These are phyloP conservation scores for Vigna unguiculata DNA, from an alignment of 306 rosid species.

Conservation along the genomic window DNA sequence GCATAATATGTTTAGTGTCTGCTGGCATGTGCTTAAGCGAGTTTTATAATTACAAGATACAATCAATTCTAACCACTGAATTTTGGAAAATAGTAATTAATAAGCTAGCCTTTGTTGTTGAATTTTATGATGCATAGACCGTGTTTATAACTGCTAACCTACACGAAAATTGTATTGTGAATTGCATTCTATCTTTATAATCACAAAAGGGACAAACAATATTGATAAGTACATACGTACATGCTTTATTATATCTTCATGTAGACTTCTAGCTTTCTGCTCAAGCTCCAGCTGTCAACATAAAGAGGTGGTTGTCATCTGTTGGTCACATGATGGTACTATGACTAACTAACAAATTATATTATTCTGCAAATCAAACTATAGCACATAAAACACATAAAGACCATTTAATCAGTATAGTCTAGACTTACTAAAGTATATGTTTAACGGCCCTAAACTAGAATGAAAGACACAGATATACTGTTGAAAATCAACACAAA, in stretches of 20 bases:
- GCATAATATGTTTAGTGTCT: slow-evolving; percentile 21
- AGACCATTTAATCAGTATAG: neutral
- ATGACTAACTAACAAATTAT: slow-evolving; percentile 26
- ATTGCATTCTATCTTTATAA: slow-evolving; percentile 7
- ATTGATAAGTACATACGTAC: slow-evolving; percentile 57
- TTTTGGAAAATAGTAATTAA: slow-evolving; percentile 28
- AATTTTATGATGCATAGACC: slow-evolving; percentile 35
- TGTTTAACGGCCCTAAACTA: neutral
- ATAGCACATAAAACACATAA: slow-evolving; percentile 30
- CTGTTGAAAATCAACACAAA: neutral
- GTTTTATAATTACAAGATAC: neutral
- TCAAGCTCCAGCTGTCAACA: slow-evolving; percentile 72
- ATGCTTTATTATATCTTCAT: slow-evolving; percentile 72
- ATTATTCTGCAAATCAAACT: slow-evolving; percentile 16
- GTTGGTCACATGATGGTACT: slow-evolving; percentile 18
- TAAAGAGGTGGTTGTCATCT: slow-evolving; percentile 34
- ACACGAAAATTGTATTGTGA: slow-evolving; percentile 11
- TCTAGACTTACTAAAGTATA: neutral
- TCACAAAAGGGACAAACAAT: slow-evolving; percentile 35
- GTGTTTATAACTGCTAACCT: slow-evolving; percentile 20
- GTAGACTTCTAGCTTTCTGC: slow-evolving; percentile 76
- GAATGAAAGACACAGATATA: neutral
- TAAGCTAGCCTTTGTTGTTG: slow-evolving; percentile 1
- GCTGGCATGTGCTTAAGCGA: slow-evolving; percentile 18
- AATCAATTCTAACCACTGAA: slow-evolving; percentile 5